A percentile compares a stretch with the other conserved stretches of the same genome.
These are phyloP conservation scores for Alternaria incomplexa DNA, from an alignment of 2,329 filamentous ascomycete species.

Conservation along the genomic window DNA sequence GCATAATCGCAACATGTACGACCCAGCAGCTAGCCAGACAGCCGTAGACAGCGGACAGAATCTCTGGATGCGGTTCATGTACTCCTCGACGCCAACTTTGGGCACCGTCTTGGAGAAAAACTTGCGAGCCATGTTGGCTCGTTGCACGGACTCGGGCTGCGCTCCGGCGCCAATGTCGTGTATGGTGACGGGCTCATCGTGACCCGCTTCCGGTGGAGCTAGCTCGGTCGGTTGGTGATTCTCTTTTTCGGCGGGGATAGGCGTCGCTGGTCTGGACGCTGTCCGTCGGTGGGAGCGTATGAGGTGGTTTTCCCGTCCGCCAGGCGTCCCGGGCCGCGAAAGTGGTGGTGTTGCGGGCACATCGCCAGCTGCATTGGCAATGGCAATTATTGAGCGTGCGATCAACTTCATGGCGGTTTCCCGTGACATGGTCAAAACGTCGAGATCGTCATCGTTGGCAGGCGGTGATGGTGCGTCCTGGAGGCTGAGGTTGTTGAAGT, in stretches of 20 bases:
- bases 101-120: slow-evolving; percentile 92
- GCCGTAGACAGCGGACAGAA: slow-evolving; percentile 94
- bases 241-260: slow-evolving; percentile 50
- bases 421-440: slow-evolving; percentile 75
- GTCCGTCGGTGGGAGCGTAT: slow-evolving; percentile 40
- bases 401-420: slow-evolving; percentile 80
- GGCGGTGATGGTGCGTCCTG: slow-evolving; percentile 49
- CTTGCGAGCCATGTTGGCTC: slow-evolving; percentile 84
- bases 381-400: slow-evolving; percentile 62
- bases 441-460: slow-evolving; percentile 57
- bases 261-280: slow-evolving; percentile 47
- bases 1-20: slow-evolving; percentile 85
- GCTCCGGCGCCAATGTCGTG: slow-evolving; percentile 65
- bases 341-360: slow-evolving; percentile 80
- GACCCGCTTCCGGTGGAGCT: slow-evolving; percentile 58
- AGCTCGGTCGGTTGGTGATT: slow-evolving; percentile 49
- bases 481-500: slow-evolving; percentile 39
- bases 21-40: slow-evolving; percentile 87
- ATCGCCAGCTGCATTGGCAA: slow-evolving; percentile 77
- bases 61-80: slow-evolving; percentile 82
- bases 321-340: slow-evolving; percentile 65
- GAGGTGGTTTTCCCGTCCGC: slow-evolving; percentile 35
- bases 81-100: slow-evolving; percentile 81
- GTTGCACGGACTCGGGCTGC: slow-evolving; percentile 76
- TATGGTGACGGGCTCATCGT: slow-evolving; percentile 56